Percentiles rank a stretch among this genome's conserved stretches.
These are phyloP conservation scores for Davidsoniella neocaledoniae DNA, from an alignment of 2,329 filamentous ascomycete species.

Conservation along the genomic window DNA sequence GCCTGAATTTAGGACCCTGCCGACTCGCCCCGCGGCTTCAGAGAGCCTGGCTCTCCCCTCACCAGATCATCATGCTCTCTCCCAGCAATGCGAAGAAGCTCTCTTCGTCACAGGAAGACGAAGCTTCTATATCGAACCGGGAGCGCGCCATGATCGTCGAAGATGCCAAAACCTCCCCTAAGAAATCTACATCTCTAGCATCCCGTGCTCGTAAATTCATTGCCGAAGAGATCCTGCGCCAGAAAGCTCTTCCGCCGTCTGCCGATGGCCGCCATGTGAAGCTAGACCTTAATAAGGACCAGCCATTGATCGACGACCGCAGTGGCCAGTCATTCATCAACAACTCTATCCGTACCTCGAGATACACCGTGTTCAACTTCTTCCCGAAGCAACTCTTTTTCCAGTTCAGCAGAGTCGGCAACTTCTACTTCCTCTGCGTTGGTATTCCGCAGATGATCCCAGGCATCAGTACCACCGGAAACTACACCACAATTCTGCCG, in stretches of 20 bases:
- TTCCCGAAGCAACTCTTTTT: constrained; percentile 70
- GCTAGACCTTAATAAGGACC: constrained; percentile 22
- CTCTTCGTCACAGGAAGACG: constrained; percentile 12
- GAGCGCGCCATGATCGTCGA: constrained; percentile 5
- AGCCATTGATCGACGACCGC: constrained; percentile 31
- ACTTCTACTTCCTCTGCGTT: constrained; percentile 75
- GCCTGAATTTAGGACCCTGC: not conserved
- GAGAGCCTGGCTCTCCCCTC: not conserved
- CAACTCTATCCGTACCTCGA: constrained; percentile 60
- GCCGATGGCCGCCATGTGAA: constrained; percentile 47
- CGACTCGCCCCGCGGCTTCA: not conserved
- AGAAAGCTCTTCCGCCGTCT: constrained; percentile 51
- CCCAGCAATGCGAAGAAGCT: constrained; percentile 6
- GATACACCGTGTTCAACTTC: constrained; percentile 74
- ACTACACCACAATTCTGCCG: constrained; percentile 57
- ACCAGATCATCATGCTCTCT: constrained; percentile 5
- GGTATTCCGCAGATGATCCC: constrained; percentile 69
- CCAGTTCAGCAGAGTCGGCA: constrained; percentile 72
- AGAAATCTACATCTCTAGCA: constrained; percentile 1
- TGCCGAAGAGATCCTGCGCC: constrained; percentile 37
- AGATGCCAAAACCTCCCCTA: not conserved
- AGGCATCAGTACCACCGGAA: constrained; percentile 59
- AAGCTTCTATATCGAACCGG: constrained; percentile 8
- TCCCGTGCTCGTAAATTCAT: constrained; percentile 15
- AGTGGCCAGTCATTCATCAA: constrained; percentile 33